Evolutionary conservation across 164 flowering plant species (phyloP).

Genomic region (Nymphaea colorata): DNA sequence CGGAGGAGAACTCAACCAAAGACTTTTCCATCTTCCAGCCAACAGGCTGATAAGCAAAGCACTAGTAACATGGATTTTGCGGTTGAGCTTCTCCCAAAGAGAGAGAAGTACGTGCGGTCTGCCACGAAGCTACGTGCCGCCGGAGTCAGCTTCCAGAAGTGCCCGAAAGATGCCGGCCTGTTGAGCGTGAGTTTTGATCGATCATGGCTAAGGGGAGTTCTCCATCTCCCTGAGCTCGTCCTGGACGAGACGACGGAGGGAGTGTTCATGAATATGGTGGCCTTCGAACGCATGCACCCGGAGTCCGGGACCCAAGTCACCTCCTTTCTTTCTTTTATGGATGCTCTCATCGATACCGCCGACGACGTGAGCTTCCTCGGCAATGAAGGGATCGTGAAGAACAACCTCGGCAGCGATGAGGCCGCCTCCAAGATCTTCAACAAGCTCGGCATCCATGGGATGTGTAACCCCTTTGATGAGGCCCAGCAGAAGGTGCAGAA

Average conservation of each 20-base stretch:
- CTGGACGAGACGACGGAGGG: constrained; percentile 44
- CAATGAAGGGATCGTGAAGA: constrained; percentile 31
- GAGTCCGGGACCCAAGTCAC: constrained; percentile 45
- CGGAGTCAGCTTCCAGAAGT: constrained; percentile 34
- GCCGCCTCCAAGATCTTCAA: constrained; percentile 53
- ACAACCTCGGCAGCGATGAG: constrained; percentile 41
- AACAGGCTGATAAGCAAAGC: too few relatives aligned
- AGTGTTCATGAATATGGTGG: constrained; percentile 40
- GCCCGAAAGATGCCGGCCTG: constrained; percentile 19
- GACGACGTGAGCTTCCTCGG: constrained; percentile 34
- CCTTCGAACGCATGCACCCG: constrained; percentile 40
- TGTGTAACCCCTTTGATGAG: constrained; percentile 15
- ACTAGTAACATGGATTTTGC: too few relatives aligned
- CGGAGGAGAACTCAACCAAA: too few relatives aligned
- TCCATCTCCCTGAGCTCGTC: constrained; percentile 18
- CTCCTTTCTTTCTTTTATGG: constrained; percentile 44
- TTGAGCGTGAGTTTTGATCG: constrained; percentile 28
- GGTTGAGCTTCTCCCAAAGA: too few relatives aligned
- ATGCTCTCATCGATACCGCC: constrained; percentile 34
- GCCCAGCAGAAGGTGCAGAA: constrained; percentile 25
- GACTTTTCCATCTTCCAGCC: too few relatives aligned
- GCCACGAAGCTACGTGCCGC: constrained; percentile 39
- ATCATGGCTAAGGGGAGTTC: constrained; percentile 20
- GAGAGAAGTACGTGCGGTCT: background rate
- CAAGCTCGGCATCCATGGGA: constrained; percentile 43